Conservation (phyloP, 2,329 filamentous ascomycete species). For the Emmonsiellopsis sp. region DNA sequence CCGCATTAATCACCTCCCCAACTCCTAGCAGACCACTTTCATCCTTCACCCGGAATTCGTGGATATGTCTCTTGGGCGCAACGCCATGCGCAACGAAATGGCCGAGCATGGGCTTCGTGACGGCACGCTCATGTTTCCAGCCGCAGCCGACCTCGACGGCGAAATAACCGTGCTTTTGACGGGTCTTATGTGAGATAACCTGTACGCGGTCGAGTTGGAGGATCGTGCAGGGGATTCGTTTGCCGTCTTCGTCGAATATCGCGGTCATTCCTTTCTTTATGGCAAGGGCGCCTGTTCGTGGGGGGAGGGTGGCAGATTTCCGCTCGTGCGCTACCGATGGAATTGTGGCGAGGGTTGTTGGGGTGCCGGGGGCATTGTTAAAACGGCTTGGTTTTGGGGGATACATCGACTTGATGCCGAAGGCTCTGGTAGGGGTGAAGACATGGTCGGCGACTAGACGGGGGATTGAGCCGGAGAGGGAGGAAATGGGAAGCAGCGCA, state of each 20-base stretch:
- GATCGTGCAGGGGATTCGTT: conserved; percentile 77
- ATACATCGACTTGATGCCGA: conserved; percentile 50
- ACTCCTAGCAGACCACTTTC: conserved; percentile 64
- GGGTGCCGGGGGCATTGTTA: conserved; percentile 42
- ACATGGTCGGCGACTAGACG: conserved; percentile 5
- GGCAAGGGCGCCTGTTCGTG: conserved; percentile 72
- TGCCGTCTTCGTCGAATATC: conserved; percentile 65
- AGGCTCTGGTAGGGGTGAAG: conserved; percentile 22
- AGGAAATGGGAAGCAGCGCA: conserved; percentile 19
- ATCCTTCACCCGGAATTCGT: conserved; percentile 77
- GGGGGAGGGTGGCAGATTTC: conserved; percentile 48
- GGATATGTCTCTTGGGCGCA: conserved; percentile 71
- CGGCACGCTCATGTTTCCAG: conserved; percentile 61
- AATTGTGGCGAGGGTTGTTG: conserved; percentile 43
- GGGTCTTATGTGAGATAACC: conserved; percentile 78
- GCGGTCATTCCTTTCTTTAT: conserved; percentile 96
- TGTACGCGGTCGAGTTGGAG: conserved; percentile 89
- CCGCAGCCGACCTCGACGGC: conserved; percentile 85
- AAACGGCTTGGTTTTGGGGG: conserved; percentile 43
- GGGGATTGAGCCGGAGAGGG: conserved; percentile 11
- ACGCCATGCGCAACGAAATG: conserved; percentile 78
- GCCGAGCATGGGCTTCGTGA: conserved; percentile 73
- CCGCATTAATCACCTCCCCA: conserved; percentile 67
- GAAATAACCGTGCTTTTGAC: conserved; percentile 75
- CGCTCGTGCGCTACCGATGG: conserved; percentile 51